Percentiles rank a stretch among this genome's conserved stretches.
Evolutionary conservation across 192 early-diverging fungal genomes (phyloP).

Genomic region (Podila verticillata): DNA sequence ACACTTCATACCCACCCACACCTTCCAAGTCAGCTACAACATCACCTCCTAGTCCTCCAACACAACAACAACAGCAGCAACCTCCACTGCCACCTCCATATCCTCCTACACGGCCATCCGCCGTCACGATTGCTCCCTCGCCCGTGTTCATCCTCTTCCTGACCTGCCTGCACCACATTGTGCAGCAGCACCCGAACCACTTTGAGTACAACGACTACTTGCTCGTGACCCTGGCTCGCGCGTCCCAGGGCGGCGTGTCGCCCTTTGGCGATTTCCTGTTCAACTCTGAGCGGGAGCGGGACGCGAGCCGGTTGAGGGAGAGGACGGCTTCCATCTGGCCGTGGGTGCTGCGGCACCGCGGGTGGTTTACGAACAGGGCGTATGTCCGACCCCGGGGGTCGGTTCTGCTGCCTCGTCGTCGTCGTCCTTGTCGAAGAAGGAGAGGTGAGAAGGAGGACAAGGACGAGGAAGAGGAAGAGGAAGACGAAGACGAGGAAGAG

Average conservation of each 20-base stretch:
- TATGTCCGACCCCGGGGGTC: constrained; percentile 10
- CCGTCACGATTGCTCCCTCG: constrained; percentile 23
- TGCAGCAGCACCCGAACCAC: constrained; percentile 42
- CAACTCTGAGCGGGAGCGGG: constrained; percentile 51
- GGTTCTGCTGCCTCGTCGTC: neutral
- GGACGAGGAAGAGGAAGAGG: neutral
- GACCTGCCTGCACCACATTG: constrained; percentile 53
- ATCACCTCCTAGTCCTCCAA: neutral
- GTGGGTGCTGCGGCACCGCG: constrained; percentile 37
- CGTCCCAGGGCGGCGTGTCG: constrained; percentile 33
- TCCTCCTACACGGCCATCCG: neutral
- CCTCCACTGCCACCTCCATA: neutral
- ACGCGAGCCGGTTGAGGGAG: constrained; percentile 24
- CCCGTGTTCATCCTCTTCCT: constrained; percentile 56
- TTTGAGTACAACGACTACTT: constrained; percentile 58
- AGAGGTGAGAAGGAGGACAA: neutral
- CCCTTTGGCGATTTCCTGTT: constrained; percentile 57
- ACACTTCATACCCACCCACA: neutral
- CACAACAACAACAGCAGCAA: neutral
- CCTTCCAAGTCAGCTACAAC: no score
- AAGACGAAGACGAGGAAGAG: neutral
- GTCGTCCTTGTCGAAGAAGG: no score
- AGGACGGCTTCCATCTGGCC: constrained; percentile 49
- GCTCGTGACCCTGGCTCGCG: constrained; percentile 47
- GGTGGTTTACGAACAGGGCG: constrained; percentile 50